These are phyloP conservation scores for Thalia dealbata DNA, from an alignment of 176 grass and related monocot species.

Conservation along the genomic window DNA sequence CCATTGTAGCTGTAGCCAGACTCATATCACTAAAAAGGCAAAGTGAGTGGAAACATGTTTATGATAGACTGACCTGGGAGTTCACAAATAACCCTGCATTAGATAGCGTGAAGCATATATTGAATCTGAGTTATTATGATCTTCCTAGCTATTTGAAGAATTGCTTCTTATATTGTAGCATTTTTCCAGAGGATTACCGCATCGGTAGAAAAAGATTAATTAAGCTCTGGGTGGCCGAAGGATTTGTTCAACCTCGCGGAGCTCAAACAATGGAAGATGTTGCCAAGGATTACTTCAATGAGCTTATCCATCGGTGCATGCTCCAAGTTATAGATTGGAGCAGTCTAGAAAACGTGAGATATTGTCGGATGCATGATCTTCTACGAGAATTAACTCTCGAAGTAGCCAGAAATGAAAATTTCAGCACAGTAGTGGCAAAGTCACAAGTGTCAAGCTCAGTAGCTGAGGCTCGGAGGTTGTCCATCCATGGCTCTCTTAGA, in stretches of 20 bases:
- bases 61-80: slow-evolving; percentile 33
- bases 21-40: slow-evolving; percentile 7
- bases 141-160: slow-evolving; percentile 39
- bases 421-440: slow-evolving; percentile 11
- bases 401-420: slow-evolving; percentile 18
- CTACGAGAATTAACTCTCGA: slow-evolving; percentile 33
- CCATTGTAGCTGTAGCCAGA: slow-evolving; percentile 37
- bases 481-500: neutral
- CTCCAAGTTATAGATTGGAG: slow-evolving; percentile 25
- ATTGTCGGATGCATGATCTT: slow-evolving; percentile 37
- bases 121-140: slow-evolving; percentile 41
- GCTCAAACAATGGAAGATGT: slow-evolving; percentile 36
- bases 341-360: slow-evolving; percentile 1
- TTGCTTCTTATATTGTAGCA: slow-evolving; percentile 42
- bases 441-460: neutral
- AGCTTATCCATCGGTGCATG: slow-evolving; percentile 33
- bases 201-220: slow-evolving; percentile 23
- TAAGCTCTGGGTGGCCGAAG: slow-evolving; percentile 44
- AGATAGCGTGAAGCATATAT: slow-evolving; percentile 23
- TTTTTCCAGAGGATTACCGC: slow-evolving; percentile 35
- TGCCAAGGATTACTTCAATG: slow-evolving; percentile 29
- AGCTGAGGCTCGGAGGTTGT: slow-evolving; percentile 2
- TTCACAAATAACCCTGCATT: slow-evolving; percentile 26
- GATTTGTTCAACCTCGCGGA: slow-evolving; percentile 35
- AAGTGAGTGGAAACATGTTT: slow-evolving; percentile 25